Evolutionary conservation across 2,329 filamentous ascomycete genomes (phyloP), one percentile per base, ranked within the genome.

Genomic region (Penicillium oxalicum): DNA sequence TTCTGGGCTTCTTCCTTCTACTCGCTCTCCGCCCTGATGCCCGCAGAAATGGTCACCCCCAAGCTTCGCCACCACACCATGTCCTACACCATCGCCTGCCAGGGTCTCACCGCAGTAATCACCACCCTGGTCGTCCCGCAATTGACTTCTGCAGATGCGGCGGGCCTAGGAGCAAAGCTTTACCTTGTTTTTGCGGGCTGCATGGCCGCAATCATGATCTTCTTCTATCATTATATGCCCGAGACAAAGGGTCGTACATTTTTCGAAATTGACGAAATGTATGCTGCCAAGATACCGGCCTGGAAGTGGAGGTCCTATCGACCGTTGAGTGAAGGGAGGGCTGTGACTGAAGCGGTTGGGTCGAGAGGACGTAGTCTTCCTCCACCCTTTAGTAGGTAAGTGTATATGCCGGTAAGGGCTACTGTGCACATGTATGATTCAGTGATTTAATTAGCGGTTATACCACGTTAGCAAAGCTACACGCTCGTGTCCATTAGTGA

Each of bases 41-140:
- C 66, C 4, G 61, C 66, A 3, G 66, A 69, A 48, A 68, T 70
- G 44, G 62, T 67, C 8, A 68, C 65, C 6, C 63, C 63, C 29
- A 64, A 62, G 40, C 60, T 70, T n/a, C 65, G 67, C 36, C 62
- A 69, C 49, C 61, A 64, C 36, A 69, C 66, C 28, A 65, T 69
- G 64, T 61, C 67, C 7, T 70, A 65, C 40, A 64, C 67, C 2
- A 57, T 68, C 34, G 62, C 63, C 3, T 70, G 67, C 41, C 60
- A 62, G 11, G 66, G 66, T 40, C 62, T 61, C 9, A 70, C 67
- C 5, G 67, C 67, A 2, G 65, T 70, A 11, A 67, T 70, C 34
- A 70, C 68, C n/a, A 70, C 67, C 4, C 61, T 70, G 11, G 68
- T 61, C 2, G 65, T 70, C 9, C 68, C 67, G 2, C 66, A 61